Conservation (phyloP, 352 stramenopile genomes). For the Phytopythium montanum region DNA sequence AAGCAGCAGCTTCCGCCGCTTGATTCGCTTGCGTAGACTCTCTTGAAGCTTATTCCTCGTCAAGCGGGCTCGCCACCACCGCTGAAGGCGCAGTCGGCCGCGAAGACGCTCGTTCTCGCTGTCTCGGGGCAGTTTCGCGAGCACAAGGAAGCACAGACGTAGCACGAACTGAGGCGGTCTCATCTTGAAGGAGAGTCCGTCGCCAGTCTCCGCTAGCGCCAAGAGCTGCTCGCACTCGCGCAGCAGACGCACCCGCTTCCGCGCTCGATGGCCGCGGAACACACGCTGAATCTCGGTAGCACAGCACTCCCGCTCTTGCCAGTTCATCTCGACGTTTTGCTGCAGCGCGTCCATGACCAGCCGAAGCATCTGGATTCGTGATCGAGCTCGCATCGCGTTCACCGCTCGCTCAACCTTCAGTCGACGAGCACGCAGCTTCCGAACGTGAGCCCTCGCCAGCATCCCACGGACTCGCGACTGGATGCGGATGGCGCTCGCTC, state of each 20-base stretch:
- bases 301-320: conserved; percentile 13
- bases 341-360: conserved; percentile 27
- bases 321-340: conserved; percentile 29
- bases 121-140: conserved; percentile 32
- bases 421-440: conserved; percentile 30
- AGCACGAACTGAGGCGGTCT: conserved; percentile 37
- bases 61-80: conserved; percentile 27
- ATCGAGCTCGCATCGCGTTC: conserved; percentile 27
- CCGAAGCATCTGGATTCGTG: conserved; percentile 26
- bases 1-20: conserved; percentile 11
- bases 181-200: conserved; percentile 22
- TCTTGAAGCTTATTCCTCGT: conserved; percentile 6
- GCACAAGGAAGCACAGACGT: conserved; percentile 49
- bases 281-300: conserved; percentile 38
- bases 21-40: conserved; percentile 3
- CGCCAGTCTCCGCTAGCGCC: conserved; percentile 12
- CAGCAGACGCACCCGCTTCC: conserved; percentile 31
- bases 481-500: conserved; percentile 37
- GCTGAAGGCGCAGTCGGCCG: conserved; percentile 21
- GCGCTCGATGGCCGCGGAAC: conserved; percentile 37
- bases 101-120: conserved; percentile 21
- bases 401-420: conserved; percentile 32
- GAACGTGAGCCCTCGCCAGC: conserved; percentile 28
- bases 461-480: conserved; percentile 45
- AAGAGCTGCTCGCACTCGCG: conserved; percentile 39